These are phyloP conservation scores for Xylaria intraflava DNA, from an alignment of 495 filamentous ascomycete species.

Conservation along the genomic window DNA sequence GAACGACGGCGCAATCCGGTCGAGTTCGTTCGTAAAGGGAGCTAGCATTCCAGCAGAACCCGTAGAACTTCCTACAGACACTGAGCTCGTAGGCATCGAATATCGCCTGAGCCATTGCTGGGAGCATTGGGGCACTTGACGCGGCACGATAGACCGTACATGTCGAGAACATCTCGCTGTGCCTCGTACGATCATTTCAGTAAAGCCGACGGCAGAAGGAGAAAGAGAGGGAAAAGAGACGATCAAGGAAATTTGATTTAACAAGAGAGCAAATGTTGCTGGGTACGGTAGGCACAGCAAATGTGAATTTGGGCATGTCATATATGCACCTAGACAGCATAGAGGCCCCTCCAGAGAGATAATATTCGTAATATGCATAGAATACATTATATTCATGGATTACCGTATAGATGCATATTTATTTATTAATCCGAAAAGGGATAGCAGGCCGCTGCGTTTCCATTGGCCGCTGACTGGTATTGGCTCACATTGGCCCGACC, in stretches of 20 bases:
- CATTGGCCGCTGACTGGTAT: background rate
- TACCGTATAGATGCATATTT: background rate
- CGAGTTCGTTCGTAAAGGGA: conserved; percentile 71
- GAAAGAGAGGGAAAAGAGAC: background rate
- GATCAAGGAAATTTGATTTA: background rate
- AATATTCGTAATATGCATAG: too few relatives aligned
- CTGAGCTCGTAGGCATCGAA: conserved; percentile 31
- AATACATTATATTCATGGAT: background rate
- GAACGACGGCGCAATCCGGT: conserved; percentile 83
- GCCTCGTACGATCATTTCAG: conserved; percentile 22
- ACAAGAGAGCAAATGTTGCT: background rate
- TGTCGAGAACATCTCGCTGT: conserved; percentile 22
- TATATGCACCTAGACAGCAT: too few relatives aligned
- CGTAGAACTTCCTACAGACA: conserved; percentile 20
- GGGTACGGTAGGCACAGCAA: too few relatives aligned
- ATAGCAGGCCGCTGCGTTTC: background rate
- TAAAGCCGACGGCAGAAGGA: background rate
- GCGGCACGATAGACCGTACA: conserved; percentile 19
- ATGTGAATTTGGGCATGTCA: background rate
- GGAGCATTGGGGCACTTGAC: conserved; percentile 12
- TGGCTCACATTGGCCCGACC: background rate
- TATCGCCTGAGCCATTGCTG: conserved; percentile 36
- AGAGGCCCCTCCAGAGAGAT: too few relatives aligned
- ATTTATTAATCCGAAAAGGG: background rate
- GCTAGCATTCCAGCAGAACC: conserved; percentile 45